A percentile compares a stretch with the other conserved stretches of the same genome.
These are phyloP conservation scores for Cercospora beticola DNA, from an alignment of 2,329 filamentous ascomycete genomes.

Conservation along the genomic window DNA sequence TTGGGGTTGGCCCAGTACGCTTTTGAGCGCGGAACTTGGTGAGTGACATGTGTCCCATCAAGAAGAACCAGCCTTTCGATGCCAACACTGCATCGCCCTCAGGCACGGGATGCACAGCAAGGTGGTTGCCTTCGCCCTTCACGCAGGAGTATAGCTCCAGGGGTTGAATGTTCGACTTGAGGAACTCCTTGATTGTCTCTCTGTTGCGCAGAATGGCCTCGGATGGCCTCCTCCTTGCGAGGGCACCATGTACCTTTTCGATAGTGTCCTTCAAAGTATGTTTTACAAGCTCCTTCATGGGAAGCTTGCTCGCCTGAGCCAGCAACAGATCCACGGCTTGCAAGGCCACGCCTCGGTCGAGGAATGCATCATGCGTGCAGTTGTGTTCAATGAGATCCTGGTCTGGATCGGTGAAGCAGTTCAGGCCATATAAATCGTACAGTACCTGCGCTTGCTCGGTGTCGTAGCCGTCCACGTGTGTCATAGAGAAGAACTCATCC, in stretches of 20 bases:
- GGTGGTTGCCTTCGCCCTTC: slow-evolving; percentile 71
- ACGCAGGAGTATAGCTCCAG: slow-evolving; percentile 77
- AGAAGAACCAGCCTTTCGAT: slow-evolving; percentile 84
- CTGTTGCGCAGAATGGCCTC: slow-evolving; percentile 84
- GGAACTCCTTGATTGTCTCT: slow-evolving; percentile 74
- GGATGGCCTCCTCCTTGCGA: slow-evolving; percentile 73
- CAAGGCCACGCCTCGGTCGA: slow-evolving; percentile 78
- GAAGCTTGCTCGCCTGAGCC: slow-evolving; percentile 74
- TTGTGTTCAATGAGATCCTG: slow-evolving; percentile 64
- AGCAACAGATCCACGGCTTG: slow-evolving; percentile 82
- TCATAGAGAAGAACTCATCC: slow-evolving; percentile 74
- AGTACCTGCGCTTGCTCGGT: slow-evolving; percentile 82
- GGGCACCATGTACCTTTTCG: slow-evolving; percentile 86
- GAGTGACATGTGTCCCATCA: slow-evolving; percentile 83
- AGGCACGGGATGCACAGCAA: slow-evolving; percentile 62
- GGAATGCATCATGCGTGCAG: slow-evolving; percentile 67
- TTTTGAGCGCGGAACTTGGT: slow-evolving; percentile 82
- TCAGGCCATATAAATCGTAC: slow-evolving; percentile 78
- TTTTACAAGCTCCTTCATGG: slow-evolving; percentile 87
- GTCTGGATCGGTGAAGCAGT: slow-evolving; percentile 49
- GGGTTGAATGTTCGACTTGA: slow-evolving; percentile 82
- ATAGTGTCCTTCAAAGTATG: slow-evolving; percentile 87
- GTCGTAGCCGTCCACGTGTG: slow-evolving; percentile 77
- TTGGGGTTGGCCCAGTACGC: slow-evolving; percentile 69
- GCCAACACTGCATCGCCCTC: slow-evolving; percentile 69